Percentiles rank a stretch among this genome's conserved stretches.
Evolutionary conservation across 768 basidiomycete genomes (phyloP).

Genomic region (Auricularia auricula-judae): DNA sequence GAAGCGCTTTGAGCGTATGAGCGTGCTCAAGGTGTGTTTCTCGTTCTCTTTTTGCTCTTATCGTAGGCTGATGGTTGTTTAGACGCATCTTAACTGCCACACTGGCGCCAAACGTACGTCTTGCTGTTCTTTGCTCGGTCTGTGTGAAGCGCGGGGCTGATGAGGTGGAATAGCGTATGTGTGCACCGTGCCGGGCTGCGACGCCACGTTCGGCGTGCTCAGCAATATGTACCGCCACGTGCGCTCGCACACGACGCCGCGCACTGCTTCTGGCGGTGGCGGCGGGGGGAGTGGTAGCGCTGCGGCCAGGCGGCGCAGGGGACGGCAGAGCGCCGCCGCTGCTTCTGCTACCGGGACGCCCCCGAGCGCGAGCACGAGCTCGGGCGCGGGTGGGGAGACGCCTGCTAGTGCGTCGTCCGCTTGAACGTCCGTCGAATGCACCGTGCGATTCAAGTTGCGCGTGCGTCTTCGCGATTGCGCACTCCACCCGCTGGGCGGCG

Average conservation of each 20-base stretch:
- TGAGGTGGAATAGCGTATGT: background rate
- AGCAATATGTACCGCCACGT: constrained; percentile 1
- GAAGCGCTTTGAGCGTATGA: background rate
- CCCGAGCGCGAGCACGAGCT: no score
- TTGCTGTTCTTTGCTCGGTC: background rate
- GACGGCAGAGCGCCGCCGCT: background rate
- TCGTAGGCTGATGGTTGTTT: no score
- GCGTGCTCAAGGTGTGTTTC: background rate
- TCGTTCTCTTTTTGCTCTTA: no score
- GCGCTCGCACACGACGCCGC: background rate
- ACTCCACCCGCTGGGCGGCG: no score
- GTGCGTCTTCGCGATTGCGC: no score
- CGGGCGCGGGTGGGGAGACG: no score
- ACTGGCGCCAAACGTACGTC: background rate
- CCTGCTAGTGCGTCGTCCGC: no score
- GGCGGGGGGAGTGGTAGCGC: background rate
- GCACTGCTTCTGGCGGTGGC: background rate
- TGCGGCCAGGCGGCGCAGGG: background rate
- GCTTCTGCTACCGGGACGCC: no score
- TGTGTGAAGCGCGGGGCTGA: background rate
- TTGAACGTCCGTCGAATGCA: no score
- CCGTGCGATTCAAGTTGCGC: no score
- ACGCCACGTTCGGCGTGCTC: background rate
- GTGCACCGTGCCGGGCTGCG: background rate
- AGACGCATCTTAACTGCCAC: background rate